phyloP scores from a whole-genome alignment of 2,329 filamentous ascomycete genomes.

The Sarocladium brachiariae region DNA sequence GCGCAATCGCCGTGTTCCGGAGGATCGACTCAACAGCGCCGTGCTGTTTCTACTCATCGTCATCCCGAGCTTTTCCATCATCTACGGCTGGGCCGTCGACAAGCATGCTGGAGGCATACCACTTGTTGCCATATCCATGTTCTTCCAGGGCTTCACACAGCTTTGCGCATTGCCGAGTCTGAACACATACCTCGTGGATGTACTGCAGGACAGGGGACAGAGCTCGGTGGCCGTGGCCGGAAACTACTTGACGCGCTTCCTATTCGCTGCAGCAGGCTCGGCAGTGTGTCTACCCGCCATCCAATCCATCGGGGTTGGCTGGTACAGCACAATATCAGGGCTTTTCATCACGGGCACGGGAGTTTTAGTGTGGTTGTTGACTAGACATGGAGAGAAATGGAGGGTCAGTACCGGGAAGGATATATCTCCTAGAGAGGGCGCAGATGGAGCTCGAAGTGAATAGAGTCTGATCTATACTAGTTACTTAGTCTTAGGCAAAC shows the following conservation, averaged over 20 bases:
- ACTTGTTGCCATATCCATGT: constrained; percentile 61
- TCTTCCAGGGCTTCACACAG: constrained; percentile 62
- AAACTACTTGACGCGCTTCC: constrained; percentile 67
- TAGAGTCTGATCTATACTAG: too few relatives aligned
- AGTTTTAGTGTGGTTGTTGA: constrained; percentile 14
- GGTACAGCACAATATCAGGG: constrained; percentile 56
- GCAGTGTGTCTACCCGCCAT: constrained; percentile 64
- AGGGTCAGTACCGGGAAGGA: constrained; percentile 8
- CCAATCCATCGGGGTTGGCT: constrained; percentile 64
- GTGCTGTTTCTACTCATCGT: constrained; percentile 44
- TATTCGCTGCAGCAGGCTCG: constrained; percentile 62
- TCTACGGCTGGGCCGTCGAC: constrained; percentile 45
- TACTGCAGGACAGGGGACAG: constrained; percentile 50
- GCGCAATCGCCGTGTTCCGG: constrained; percentile 50
- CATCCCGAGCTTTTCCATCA: constrained; percentile 52
- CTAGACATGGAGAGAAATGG: constrained; percentile 15
- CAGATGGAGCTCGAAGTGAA: not conserved
- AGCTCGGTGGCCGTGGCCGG: constrained; percentile 65
- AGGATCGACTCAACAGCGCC: constrained; percentile 56
- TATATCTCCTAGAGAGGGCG: not conserved
- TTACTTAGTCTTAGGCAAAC: too few relatives aligned
- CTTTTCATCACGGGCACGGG: constrained; percentile 15
- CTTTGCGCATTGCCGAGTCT: constrained; percentile 64
- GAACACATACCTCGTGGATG: constrained; percentile 69
- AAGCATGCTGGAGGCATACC: constrained; percentile 38